phyloP scores from a whole-genome alignment of 2,329 filamentous ascomycete species.

The Scedosporium boydii region DNA sequence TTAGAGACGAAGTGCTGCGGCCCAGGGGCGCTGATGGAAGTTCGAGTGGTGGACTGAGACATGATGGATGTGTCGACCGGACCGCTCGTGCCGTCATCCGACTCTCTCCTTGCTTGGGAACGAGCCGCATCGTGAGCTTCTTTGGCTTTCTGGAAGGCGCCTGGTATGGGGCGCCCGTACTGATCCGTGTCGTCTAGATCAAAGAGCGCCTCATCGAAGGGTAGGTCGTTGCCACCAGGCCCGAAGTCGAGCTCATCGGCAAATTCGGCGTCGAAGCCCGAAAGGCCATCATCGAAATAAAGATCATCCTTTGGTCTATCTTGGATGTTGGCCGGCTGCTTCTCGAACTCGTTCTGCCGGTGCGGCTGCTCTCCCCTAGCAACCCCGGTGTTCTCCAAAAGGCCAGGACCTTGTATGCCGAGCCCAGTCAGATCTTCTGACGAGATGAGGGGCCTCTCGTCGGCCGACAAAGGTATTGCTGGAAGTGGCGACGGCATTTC shows the following conservation, averaged over 20 bases:
- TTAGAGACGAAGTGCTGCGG: not conserved
- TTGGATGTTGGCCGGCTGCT: not conserved
- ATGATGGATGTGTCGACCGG: constrained; percentile 32
- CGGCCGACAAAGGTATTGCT: not conserved
- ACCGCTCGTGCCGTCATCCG: constrained; percentile 32
- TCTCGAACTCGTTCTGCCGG: not conserved
- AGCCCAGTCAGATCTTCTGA: constrained; percentile 23
- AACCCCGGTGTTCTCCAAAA: not conserved
- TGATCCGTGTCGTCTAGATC: constrained; percentile 57
- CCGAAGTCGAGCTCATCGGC: constrained; percentile 30
- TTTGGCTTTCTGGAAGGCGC: constrained; percentile 45
- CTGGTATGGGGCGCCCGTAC: constrained; percentile 51
- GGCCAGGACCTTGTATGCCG: constrained; percentile 30
- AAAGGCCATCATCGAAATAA: constrained; percentile 59
- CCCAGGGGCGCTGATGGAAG: constrained; percentile 22
- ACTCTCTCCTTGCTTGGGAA: constrained; percentile 17
- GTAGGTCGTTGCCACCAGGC: constrained; percentile 36
- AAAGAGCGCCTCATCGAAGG: constrained; percentile 67
- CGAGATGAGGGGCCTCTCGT: constrained; percentile 6
- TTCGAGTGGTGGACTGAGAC: constrained; percentile 42
- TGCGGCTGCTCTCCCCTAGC: not conserved
- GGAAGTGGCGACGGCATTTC: constrained; percentile 9
- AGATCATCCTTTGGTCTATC: constrained; percentile 41
- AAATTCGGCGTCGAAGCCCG: constrained; percentile 36
- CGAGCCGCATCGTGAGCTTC: constrained; percentile 15